These are phyloP conservation scores for Phoma sp. DNA, from an alignment of 2,329 filamentous ascomycete genomes.

Conservation along the genomic window DNA sequence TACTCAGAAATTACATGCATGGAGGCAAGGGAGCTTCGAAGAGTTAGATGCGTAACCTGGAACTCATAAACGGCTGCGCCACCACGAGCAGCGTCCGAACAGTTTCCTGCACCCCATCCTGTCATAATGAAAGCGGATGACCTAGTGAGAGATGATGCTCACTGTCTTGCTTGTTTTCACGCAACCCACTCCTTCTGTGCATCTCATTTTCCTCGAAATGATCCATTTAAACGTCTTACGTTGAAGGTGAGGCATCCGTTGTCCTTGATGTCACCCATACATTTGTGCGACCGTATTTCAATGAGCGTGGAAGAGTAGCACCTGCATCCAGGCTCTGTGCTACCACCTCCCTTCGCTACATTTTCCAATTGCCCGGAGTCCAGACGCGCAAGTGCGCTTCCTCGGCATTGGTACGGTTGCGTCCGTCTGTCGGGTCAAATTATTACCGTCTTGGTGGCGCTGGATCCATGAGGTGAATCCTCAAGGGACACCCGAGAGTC, in stretches of 20 bases:
- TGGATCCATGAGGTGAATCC: constrained; percentile 14
- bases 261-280: constrained; percentile 5
- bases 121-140: neutral
- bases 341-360: constrained; percentile 5
- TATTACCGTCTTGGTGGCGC: constrained; percentile 8
- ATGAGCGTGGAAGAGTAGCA: constrained; percentile 9
- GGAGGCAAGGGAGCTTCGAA: constrained; percentile 5
- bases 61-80: neutral
- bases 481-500: constrained; percentile 7
- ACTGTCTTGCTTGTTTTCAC: neutral
- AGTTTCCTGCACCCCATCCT: no score
- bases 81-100: neutral
- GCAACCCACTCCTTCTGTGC: no score
- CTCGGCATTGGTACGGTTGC: constrained; percentile 1
- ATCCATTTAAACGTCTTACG: neutral
- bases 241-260: neutral
- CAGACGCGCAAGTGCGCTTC: constrained; percentile 8
- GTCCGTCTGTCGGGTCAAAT: neutral
- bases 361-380: constrained; percentile 12
- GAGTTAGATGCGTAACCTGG: neutral
- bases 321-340: constrained; percentile 12
- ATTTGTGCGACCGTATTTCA: constrained; percentile 9
- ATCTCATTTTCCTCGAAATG: no score
- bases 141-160: neutral
- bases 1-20: neutral